phyloP scores from a whole-genome alignment of 2,329 filamentous ascomycete species.

The Alternaria ventricosa region DNA sequence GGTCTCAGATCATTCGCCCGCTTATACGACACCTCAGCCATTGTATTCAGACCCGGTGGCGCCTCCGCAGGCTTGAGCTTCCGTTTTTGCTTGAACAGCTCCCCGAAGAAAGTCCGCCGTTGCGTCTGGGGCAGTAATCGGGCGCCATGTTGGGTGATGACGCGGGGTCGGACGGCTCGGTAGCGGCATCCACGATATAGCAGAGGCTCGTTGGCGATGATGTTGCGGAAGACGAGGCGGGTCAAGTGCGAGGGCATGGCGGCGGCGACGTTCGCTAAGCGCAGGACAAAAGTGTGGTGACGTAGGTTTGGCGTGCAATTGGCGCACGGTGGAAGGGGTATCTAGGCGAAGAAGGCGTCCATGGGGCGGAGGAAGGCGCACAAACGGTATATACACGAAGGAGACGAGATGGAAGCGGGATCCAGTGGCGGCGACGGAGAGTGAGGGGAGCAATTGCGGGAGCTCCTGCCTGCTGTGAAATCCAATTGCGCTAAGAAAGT shows the following conservation, averaged over 20 bases:
- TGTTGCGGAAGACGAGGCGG: conserved; percentile 64
- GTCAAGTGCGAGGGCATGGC: conserved; percentile 67
- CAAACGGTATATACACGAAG: conserved; percentile 16
- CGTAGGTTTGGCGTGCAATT: conserved; percentile 15
- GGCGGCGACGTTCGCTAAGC: conserved; percentile 14
- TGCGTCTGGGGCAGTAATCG: conserved; percentile 38
- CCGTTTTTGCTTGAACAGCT: conserved; percentile 69
- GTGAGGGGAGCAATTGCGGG: conserved; percentile 5
- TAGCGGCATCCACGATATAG: conserved; percentile 54
- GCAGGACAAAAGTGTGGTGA: conserved; percentile 7
- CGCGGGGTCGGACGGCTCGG: conserved; percentile 37
- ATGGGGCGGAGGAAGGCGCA: conserved; percentile 17
- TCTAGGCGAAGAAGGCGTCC: conserved; percentile 11
- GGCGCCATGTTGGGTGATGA: conserved; percentile 28
- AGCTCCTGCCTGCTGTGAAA: conserved; percentile 21
- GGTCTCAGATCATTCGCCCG: conserved; percentile 68
- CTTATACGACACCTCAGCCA: conserved; percentile 72
- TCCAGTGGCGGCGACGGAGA: conserved; percentile 4
- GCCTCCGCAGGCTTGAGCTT: conserved; percentile 66
- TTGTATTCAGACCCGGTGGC: conserved; percentile 73
- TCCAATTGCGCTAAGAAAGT: conserved; percentile 24
- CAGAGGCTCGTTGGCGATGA: conserved; percentile 60
- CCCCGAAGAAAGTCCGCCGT: conserved; percentile 65
- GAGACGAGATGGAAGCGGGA: conserved; percentile 20
- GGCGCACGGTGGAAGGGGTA: conserved; percentile 1